Base-by-base conservation (phyloP, 352 stramenopile genomes). In the Ophiocytium majus region DNA sequence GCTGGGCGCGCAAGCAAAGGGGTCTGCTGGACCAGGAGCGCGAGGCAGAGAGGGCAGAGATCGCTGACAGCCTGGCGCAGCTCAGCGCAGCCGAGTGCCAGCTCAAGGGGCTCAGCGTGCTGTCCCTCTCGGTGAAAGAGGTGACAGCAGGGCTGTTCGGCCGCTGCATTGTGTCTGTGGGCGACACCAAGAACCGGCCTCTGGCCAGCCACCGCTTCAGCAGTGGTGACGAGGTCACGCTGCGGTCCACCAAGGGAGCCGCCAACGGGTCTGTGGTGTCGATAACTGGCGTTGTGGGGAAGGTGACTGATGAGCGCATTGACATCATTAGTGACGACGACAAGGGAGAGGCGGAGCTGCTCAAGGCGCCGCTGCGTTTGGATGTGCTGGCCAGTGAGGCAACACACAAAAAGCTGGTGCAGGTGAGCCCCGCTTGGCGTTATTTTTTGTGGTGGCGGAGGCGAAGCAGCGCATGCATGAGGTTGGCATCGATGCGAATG, bases 321-420 rank as follows among this genome's bases (percentile, higher is more conserved):
- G 82, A 90, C 17, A 66, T 89, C 10, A 64, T 90, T 0, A 85
- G 83, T 34, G 76, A 85, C 43, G 83, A 85, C 14, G 86, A 90
- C n/a, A 84, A 75, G 0, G 78, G 84, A 31, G 83, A 85, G 10
- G 86, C 90, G 63, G 90, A 91, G 9, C 86, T 92, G 0, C 86
- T 94, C 9, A 90, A 94, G 10, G 82, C 92, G n/a, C 63, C 31
- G 0, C 80, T 95, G 0, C 93, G 92, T 23, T 85, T 96, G 31
- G 93, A 96, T 80, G 91, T 92, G 43, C 86, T 96, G 10, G 92
- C 93, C 36, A 97, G 96, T 87, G 94, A 94, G 74, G 92, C 92
- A 23, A 96, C 93, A 10, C 95, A 94, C 81, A 71, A 89, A 63
- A 95, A 95, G 83, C 87, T 96, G 50, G 83, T 87, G 79, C 76